Evolutionary conservation across 257 asterid species (phyloP).

Genomic region (Fraxinus excelsior): DNA sequence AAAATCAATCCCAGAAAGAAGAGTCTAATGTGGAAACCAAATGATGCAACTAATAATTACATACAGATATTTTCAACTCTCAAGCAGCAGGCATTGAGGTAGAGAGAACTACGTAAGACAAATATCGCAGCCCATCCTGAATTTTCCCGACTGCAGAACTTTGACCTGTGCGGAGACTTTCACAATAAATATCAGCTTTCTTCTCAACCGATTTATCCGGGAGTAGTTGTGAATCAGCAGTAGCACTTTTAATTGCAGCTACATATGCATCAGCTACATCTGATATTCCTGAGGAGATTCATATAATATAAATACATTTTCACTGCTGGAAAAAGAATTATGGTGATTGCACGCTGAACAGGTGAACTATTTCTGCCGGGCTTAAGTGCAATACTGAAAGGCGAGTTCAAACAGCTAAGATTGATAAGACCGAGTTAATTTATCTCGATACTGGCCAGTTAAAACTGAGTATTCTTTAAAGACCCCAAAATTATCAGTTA

Average conservation of each 20-base stretch:
- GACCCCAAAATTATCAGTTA: too few relatives aligned
- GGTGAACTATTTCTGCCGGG: neutral
- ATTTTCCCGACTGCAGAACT: conserved; percentile 68
- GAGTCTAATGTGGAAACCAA: neutral
- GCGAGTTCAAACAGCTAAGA: neutral
- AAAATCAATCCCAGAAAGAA: neutral
- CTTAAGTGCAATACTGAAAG: neutral
- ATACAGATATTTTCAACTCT: conserved; percentile 20
- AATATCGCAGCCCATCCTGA: conserved; percentile 79
- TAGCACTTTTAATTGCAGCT: conserved; percentile 60
- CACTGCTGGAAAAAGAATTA: neutral
- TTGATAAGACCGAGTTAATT: neutral
- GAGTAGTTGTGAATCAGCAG: conserved; percentile 44
- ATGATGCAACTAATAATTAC: conserved; percentile 45
- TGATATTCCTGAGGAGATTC: conserved; percentile 64
- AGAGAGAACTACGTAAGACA: conserved; percentile 65
- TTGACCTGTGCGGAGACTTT: conserved; percentile 66
- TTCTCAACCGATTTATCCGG: conserved; percentile 66
- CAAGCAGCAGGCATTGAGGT: conserved; percentile 78
- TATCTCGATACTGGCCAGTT: too few relatives aligned
- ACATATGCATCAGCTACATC: conserved; percentile 85
- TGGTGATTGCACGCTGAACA: neutral
- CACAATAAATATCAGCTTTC: conserved; percentile 55
- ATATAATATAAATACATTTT: neutral
- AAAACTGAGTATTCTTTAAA: too few relatives aligned